These are phyloP conservation scores for Melampsora americana DNA, from an alignment of 1,284 basidiomycete species.

Conservation along the genomic window DNA sequence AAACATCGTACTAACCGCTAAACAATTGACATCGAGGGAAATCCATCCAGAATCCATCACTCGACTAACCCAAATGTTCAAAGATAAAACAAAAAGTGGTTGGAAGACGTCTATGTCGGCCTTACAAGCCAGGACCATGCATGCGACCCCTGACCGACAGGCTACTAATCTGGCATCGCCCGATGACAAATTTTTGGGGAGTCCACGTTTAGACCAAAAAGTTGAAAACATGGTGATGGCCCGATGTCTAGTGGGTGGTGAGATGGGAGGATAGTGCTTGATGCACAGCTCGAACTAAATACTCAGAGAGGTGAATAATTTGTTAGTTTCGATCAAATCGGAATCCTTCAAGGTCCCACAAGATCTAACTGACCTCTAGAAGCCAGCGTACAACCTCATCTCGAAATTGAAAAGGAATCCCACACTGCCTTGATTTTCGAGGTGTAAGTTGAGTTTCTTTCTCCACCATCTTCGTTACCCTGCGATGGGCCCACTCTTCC, in stretches of 20 bases:
- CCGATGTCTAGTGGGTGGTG: neutral
- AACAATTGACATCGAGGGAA: neutral
- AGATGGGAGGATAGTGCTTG: neutral
- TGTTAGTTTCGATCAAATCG: neutral
- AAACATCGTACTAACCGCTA: neutral
- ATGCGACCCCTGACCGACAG: neutral
- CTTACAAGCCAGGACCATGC: neutral
- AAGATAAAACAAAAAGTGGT: conserved; percentile 6
- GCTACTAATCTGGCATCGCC: neutral
- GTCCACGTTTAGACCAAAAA: neutral
- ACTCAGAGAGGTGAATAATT: neutral
- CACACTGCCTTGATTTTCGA: neutral
- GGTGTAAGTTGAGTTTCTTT: conserved; percentile 2
- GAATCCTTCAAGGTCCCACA: neutral
- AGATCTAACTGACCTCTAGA: neutral
- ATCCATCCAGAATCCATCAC: conserved; percentile 4
- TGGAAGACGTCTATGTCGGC: conserved; percentile 1
- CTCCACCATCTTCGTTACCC: neutral
- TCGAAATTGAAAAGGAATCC: neutral
- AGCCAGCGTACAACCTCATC: neutral
- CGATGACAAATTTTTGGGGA: neutral
- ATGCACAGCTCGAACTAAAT: neutral
- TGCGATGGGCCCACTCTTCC: neutral
- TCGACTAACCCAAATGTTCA: neutral
- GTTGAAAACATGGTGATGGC: neutral